phyloP scores from a whole-genome alignment of 495 filamentous ascomycete genomes.

The Podospora pseudopauciseta region DNA sequence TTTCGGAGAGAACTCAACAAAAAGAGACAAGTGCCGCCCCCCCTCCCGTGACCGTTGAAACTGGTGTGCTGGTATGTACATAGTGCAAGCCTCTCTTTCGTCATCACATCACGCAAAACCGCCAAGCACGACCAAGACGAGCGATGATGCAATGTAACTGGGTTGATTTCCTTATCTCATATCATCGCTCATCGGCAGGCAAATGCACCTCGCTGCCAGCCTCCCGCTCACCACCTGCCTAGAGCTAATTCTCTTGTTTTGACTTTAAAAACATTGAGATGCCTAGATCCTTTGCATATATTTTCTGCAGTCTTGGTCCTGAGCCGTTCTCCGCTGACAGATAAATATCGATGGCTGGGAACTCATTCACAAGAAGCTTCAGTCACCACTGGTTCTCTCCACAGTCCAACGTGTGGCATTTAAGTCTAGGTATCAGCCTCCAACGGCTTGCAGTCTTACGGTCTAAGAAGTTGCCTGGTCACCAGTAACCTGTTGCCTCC shows the following conservation, averaged over 20 bases:
- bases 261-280: too few species aligned
- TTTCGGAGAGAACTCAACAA: not conserved
- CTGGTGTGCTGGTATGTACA: not conserved
- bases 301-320: too few species aligned
- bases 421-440: not conserved
- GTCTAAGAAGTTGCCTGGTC: not conserved
- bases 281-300: too few species aligned
- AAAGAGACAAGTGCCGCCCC: not conserved
- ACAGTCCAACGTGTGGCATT: not conserved
- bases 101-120: not conserved
- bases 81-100: not conserved
- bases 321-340: too few species aligned
- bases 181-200: not conserved
- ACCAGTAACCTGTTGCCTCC: not conserved
- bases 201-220: not conserved
- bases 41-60: not conserved
- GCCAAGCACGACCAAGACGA: not conserved
- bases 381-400: not conserved
- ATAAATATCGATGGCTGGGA: not conserved
- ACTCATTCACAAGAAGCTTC: not conserved
- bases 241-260: too few species aligned
- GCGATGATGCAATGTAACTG: conserved; percentile 1
- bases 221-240: not conserved
- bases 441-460: not conserved
- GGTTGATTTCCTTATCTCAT: not conserved